Base-by-base conservation (phyloP, 306 rosid genomes). In the Echinosophora koreensis region DNA sequence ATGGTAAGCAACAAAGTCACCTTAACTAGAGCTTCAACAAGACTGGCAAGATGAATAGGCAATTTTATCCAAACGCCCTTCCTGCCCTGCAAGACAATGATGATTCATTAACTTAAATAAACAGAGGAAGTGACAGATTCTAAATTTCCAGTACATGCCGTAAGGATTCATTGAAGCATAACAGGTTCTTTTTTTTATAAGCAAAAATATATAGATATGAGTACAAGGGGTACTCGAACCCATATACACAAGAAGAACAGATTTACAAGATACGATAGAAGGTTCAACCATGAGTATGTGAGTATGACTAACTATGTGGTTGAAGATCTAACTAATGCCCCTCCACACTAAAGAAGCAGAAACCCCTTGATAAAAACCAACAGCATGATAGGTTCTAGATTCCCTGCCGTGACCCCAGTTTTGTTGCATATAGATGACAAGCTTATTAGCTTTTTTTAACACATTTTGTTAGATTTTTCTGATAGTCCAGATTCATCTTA, bases 51-150 rank as follows among this genome's bases (percentile, higher is more conserved):
- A 59, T 80, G 87, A 64, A 89, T 90, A 3, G 94, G 96, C 74
- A 92, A 41, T 71, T 87, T 92, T 71, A 92, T 55, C 97, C 96
- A 92, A 54, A 90, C 80, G 4, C 94, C 90, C 70, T 77, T 90
- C 86, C 85, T 93, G 6, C 88, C 92, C 97, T 93, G 77, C 79
- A 83, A 32, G 61, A 66, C 16, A 77, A 65, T 22, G 71, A 28
- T 38, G 80, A 50, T 65, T 37, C 17, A 65, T 56, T 61, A 49
- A 59, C 52, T 50, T 47, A 57, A 9, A 17, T 6, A 11, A 22
- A 61, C 11, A 12, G 12, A 57, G 61, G 30, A 15, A 71, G 34
- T 44, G 49, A 64, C 1, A 1, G 32, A 35, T 56, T 82, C 55
- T 50, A 15, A 64, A 76, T 70, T 77, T 67, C 10, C 49, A 1